Base-by-base conservation (phyloP, 1,284 basidiomycete genomes). In the Ceratobasidium sp. region DNA sequence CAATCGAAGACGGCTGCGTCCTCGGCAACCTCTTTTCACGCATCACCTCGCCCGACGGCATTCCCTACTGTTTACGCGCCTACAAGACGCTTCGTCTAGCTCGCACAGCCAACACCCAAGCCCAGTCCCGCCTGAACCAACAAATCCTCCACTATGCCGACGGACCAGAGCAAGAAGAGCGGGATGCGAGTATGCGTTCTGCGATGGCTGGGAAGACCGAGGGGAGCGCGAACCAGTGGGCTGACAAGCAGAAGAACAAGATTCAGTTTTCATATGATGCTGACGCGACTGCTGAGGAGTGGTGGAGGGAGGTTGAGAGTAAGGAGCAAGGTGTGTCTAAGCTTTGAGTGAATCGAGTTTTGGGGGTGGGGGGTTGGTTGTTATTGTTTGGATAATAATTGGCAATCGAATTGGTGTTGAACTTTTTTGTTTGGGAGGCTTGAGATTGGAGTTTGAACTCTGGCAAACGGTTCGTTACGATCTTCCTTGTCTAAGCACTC, bases 1-100 rank as follows among this genome's bases (percentile, higher is more conserved):
- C 91, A 33, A 86, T 92, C 70, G 91, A 93, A 83, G 91, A 92
- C 78, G 90, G 88, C 0, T 90, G 89, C 0, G 89, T 91, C 0
- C 85, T 92, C 35, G 91, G 90, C 41, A 79, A 79, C 67, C 69
- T 82, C 59, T 80, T 82, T 79, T 81, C 81, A 1, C 79, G 80
- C 35, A 59, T 82, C 62, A 52, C 60, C 59, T 64, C 76, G 50
- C 59, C 52, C 38, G 50, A 67, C 23, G 59, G 78, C 23, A 73
- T 80, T 48, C 50, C 77, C 0, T 74, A 74, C 46, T 66, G 78
- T n/a, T 73, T 80, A 35, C 66, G 76, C 71, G 79, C 79, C 3
- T 80, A 78, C 78, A 66, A 80, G 66, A 65, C 67, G 2, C 78
- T 80, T 30, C 79, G 79, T 23, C 64, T 79, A 12, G 64, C 78